phyloP scores from a whole-genome alignment of 176 grass and related monocot species.

The Carex littledalei region DNA sequence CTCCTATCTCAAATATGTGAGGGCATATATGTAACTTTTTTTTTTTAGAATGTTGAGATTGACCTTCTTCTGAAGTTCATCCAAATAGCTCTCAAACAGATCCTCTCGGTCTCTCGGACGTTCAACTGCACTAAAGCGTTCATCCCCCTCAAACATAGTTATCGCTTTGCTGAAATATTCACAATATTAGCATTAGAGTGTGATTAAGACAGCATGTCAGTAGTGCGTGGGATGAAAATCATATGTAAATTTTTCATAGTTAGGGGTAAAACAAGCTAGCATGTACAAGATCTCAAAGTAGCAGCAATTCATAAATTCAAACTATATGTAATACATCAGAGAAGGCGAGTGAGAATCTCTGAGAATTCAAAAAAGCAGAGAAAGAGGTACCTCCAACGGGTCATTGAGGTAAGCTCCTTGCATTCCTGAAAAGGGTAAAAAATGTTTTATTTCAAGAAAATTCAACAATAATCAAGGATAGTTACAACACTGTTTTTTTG shows the following conservation, averaged over 20 bases:
- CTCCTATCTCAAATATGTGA: not conserved
- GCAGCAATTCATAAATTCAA: not conserved
- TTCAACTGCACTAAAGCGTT: constrained; percentile 64
- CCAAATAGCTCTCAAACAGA: constrained; percentile 90
- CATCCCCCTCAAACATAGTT: constrained; percentile 79
- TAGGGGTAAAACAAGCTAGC: not conserved
- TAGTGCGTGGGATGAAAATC: not conserved
- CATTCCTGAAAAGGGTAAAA: constrained; percentile 56
- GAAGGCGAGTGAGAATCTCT: not conserved
- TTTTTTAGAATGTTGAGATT: constrained; percentile 10
- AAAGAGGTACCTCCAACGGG: constrained; percentile 75
- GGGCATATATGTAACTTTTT: not conserved
- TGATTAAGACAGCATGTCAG: not conserved
- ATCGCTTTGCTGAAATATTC: constrained; percentile 72
- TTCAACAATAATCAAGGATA: not conserved
- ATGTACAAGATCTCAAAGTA: not conserved
- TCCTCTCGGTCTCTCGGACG: constrained; percentile 85
- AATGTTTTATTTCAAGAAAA: constrained; percentile 12
- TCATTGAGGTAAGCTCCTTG: constrained; percentile 66
- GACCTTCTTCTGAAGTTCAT: constrained; percentile 96
- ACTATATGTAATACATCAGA: not conserved
- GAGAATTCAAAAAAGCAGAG: constrained; percentile 4
- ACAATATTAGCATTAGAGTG: not conserved
- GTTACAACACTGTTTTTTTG: not conserved
- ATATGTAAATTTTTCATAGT: not conserved